These are phyloP conservation scores for Coemansia brasiliensis DNA, from an alignment of 192 early-diverging fungal genomes.

Conservation along the genomic window DNA sequence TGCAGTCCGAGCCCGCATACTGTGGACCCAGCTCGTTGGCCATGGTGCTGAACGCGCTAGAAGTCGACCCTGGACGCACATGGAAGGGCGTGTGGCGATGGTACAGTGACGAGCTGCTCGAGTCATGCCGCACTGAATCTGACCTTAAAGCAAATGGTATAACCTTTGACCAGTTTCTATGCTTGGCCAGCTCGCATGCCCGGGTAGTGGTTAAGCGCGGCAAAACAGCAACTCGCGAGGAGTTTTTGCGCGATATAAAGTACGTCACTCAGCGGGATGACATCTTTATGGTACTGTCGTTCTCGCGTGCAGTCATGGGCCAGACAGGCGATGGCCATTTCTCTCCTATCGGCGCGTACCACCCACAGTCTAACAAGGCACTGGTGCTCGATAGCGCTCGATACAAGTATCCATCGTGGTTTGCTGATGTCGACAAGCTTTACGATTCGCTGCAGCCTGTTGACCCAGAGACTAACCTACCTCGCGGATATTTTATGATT, in stretches of 20 bases:
- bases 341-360: constrained; percentile 84
- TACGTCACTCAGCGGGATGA: constrained; percentile 67
- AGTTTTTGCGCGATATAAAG: constrained; percentile 79
- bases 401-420: constrained; percentile 93
- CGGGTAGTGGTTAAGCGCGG: constrained; percentile 75
- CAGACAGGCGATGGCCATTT: constrained; percentile 97
- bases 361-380: constrained; percentile 67
- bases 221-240: constrained; percentile 60
- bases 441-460: constrained; percentile 81
- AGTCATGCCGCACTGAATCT: constrained; percentile 68
- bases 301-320: constrained; percentile 68
- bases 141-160: constrained; percentile 81
- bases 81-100: constrained; percentile 97
- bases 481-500: constrained; percentile 88
- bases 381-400: constrained; percentile 87
- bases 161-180: constrained; percentile 88
- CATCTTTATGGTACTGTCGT: constrained; percentile 85
- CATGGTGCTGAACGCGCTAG: constrained; percentile 92
- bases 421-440: constrained; percentile 66
- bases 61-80: constrained; percentile 79
- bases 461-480: constrained; percentile 75
- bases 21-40: constrained; percentile 90
- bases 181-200: constrained; percentile 86
- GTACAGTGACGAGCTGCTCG: constrained; percentile 77
- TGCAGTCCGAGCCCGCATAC: constrained; percentile 86